phyloP scores from a whole-genome alignment of 2,329 filamentous ascomycete genomes.

The Xylariaceae sp. region DNA sequence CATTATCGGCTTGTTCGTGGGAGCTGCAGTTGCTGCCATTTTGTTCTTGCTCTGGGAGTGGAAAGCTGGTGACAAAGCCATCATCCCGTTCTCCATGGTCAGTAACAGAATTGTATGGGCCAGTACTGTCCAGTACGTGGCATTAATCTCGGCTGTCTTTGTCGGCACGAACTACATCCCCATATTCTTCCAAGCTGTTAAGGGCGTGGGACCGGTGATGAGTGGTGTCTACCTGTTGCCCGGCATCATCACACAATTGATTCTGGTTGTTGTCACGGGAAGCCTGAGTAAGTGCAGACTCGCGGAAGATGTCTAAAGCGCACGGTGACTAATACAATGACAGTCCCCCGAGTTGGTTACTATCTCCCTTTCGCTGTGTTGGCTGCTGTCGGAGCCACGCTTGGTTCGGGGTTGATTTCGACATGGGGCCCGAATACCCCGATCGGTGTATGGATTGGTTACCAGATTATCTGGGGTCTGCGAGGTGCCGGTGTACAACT shows the following conservation, averaged over 20 bases:
- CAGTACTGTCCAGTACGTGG: constrained; percentile 38
- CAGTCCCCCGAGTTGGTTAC: constrained; percentile 29
- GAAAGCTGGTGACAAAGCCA: constrained; percentile 42
- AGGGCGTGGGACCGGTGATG: constrained; percentile 28
- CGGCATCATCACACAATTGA: constrained; percentile 36
- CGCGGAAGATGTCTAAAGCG: neutral
- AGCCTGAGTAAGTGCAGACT: constrained; percentile 20
- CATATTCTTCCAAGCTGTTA: constrained; percentile 32
- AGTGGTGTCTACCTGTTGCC: constrained; percentile 34
- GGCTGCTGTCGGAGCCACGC: constrained; percentile 21
- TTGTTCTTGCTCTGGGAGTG: constrained; percentile 41
- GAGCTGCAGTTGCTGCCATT: constrained; percentile 30
- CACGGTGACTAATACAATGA: neutral
- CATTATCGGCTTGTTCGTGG: constrained; percentile 39
- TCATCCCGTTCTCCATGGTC: constrained; percentile 45
- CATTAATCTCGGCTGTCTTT: constrained; percentile 41
- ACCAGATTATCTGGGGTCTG: constrained; percentile 28
- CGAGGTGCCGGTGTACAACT: constrained; percentile 28
- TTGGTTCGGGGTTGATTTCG: constrained; percentile 28
- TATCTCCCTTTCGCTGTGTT: constrained; percentile 28
- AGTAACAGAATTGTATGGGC: constrained; percentile 40
- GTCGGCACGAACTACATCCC: constrained; percentile 31
- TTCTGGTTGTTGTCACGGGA: constrained; percentile 51
- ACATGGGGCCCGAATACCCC: constrained; percentile 25
- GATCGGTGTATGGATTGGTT: constrained; percentile 29